Base-by-base conservation (phyloP, 2,329 filamentous ascomycete species). In the Penicillium sp. region DNA sequence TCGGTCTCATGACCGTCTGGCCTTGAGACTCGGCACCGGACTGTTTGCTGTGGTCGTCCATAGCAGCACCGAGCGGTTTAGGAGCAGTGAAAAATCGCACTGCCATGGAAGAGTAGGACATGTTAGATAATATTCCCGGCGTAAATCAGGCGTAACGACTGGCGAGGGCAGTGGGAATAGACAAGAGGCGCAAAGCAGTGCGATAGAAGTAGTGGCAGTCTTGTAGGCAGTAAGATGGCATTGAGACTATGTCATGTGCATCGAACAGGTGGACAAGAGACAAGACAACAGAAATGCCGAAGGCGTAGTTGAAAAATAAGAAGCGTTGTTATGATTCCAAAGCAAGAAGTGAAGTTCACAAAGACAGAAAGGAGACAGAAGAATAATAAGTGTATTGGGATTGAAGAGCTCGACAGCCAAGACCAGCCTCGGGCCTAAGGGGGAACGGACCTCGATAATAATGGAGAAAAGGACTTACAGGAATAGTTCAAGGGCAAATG, bases 151-250 rank as follows among this genome's bases (percentile, higher is more conserved):
- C 83, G 79, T 90, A 91, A 50, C 90, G 79, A 64, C 88, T 87
- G 62, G 88, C 90, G 74, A 96, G 84, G 68, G 79, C 83, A 66
- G 89, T 95, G 77, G 86, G 83, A 66, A 96, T 86, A 70, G 89
- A 93, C 66, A 96, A 80, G 71, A 92, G 87, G 80, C 90, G 90
- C 77, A 96, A 79, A 71, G 90, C 89, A 75, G 88, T 95, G 80
- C 90, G 90, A 80, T 90, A 94, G 78, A 96, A 95, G 78, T 95
- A 95, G 73, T 95, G 90, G 69, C 89, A 95, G 75, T 95, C 89
- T 81, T 94, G 88, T 54, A 90, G 79, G 75, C 81, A 95, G 75
- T 90, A 93, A 67, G 82, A 75, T 80, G 89, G 89, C 90, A 95
- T 95, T 63, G 70, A 63, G 55, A 61, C 64, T 79, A 81, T 79